These are phyloP conservation scores for Nemania diffusa DNA, from an alignment of 2,329 filamentous ascomycete genomes.

Conservation along the genomic window DNA sequence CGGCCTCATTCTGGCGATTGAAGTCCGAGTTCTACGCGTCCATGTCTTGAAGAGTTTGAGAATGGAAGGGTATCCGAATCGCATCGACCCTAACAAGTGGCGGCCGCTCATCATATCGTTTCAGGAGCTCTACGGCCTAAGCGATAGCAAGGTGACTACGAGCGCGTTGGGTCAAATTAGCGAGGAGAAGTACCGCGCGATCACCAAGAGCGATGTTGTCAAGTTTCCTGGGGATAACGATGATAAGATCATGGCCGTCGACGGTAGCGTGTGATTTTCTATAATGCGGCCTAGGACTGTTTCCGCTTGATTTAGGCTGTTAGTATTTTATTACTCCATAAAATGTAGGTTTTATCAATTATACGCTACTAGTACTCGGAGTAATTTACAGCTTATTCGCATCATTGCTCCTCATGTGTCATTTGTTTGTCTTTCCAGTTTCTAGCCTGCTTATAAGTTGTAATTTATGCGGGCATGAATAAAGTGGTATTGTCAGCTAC, in stretches of 20 bases:
- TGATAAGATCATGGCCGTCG: constrained; percentile 27
- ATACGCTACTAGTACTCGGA: not conserved
- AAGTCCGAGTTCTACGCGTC: constrained; percentile 52
- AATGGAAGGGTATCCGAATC: constrained; percentile 52
- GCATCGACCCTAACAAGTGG: constrained; percentile 57
- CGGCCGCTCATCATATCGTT: constrained; percentile 58
- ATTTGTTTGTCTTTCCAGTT: too few relatives aligned
- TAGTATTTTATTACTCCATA: not conserved
- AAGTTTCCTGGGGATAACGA: constrained; percentile 37
- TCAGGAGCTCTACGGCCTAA: constrained; percentile 55
- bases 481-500: too few relatives aligned
- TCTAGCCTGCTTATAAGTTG: too few relatives aligned
- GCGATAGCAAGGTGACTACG: constrained; percentile 42
- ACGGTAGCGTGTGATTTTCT: constrained; percentile 6
- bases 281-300: not conserved
- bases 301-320: not conserved
- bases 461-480: too few relatives aligned
- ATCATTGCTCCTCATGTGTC: not conserved
- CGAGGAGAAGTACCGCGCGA: constrained; percentile 48
- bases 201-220: constrained; percentile 37
- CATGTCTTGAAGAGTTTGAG: constrained; percentile 50
- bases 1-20: constrained; percentile 49
- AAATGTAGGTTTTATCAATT: not conserved
- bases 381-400: not conserved
- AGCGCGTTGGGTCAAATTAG: constrained; percentile 38